phyloP scores from a whole-genome alignment of 176 grass and related monocot genomes.

The Ensete ventricosum region DNA sequence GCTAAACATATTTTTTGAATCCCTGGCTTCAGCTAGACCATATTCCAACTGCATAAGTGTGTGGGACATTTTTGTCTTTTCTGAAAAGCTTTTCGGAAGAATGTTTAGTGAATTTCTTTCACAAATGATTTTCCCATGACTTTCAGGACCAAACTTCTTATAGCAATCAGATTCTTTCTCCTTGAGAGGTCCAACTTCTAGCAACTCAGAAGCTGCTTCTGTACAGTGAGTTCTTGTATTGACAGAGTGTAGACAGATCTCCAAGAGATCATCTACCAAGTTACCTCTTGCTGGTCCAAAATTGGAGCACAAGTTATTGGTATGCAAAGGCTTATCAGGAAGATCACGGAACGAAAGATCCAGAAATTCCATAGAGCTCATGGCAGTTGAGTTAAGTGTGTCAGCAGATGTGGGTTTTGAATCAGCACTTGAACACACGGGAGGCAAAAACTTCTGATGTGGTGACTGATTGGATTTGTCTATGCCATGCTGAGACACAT shows the following conservation, averaged over 20 bases:
- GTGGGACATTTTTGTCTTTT: slow-evolving; percentile 41
- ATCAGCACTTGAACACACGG: slow-evolving; percentile 11
- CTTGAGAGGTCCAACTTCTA: slow-evolving; percentile 20
- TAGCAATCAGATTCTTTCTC: slow-evolving; percentile 20
- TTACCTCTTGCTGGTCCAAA: slow-evolving; percentile 40
- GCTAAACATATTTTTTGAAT: slow-evolving; percentile 47
- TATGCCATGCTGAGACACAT: slow-evolving; percentile 34
- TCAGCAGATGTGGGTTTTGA: slow-evolving; percentile 24
- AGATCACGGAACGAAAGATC: slow-evolving; percentile 48
- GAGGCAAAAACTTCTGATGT: slow-evolving; percentile 17
- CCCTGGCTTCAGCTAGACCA: slow-evolving; percentile 4
- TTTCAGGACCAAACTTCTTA: slow-evolving; percentile 8
- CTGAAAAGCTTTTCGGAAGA: slow-evolving; percentile 65
- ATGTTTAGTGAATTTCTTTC: slow-evolving; percentile 32
- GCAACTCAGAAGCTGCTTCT: slow-evolving; percentile 22
- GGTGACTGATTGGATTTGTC: slow-evolving; percentile 25
- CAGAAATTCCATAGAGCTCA: slow-evolving; percentile 46
- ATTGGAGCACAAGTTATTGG: slow-evolving; percentile 40
- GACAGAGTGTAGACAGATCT: slow-evolving; percentile 42
- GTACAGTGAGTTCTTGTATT: slow-evolving; percentile 7
- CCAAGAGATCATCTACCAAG: slow-evolving; percentile 28
- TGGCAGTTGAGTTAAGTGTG: slow-evolving; percentile 20
- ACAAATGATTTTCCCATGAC: slow-evolving; percentile 10
- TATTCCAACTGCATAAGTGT: slow-evolving; percentile 25
- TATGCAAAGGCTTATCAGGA: slow-evolving; percentile 31